Base-by-base conservation (phyloP, 2,329 filamentous ascomycete species). In the Rugonectria rugulosa region DNA sequence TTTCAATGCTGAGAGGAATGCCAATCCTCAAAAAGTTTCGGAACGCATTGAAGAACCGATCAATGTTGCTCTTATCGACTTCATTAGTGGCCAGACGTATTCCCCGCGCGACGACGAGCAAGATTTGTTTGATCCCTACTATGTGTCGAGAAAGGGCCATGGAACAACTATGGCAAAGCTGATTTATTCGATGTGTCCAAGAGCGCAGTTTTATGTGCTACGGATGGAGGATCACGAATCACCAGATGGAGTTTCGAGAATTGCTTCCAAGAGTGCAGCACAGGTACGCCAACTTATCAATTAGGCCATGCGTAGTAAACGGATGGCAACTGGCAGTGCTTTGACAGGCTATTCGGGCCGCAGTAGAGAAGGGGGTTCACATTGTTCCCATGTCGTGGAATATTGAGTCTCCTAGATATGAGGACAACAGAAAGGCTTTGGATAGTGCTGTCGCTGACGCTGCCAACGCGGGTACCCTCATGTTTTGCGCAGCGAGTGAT, bases 381-480 rank as follows among this genome's bases (percentile, higher is more conserved):
- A 70, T 74, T 31, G 75, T 76, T 40, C 74, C 70, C 41, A 75
- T 75, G 69, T 72, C 69, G 2, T 76, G 72, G 73, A 73, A 70
- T 2, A 70, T 75, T n/a, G 57, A 62, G 4, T 46, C 49, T 5
- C 68, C 75, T 1, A 57, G 68, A 8, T 24, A 48, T 0, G 72
- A 36, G 15, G 32, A 14, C 32, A 17, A 36, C 12, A 5, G 32
- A 17, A 5, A 17, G 9, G 32, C 32, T 9, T 17, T 36, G n/a
- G 32, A 36, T 17, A 15, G 15, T 6, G 32, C 73, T 11, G 66
- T 76, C 21, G 34, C 38, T 1, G 40, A 60, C 1, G 58, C 62
- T 20, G 36, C 56, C 14, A 62, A 57, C 2, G 72, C 72, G 1
- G 51, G 66, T 6, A 76, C 76, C 5, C 62, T 76, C 36, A 69